Conservation (phyloP, 352 stramenopile species). For the Globisporangium paddicum region DNA sequence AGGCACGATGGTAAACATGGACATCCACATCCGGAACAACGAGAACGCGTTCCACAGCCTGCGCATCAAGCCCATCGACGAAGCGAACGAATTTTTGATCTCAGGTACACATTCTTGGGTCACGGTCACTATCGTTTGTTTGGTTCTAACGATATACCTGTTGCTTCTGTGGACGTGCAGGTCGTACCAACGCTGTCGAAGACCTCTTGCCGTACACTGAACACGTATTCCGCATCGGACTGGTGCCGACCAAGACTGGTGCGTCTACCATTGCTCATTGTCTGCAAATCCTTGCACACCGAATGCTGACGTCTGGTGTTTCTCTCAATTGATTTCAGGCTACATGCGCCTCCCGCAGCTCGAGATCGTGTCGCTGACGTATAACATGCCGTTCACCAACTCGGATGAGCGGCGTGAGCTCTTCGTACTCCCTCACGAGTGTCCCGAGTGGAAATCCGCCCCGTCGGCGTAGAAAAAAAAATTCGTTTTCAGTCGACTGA, state of each 20-base stretch:
- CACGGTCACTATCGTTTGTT: too few relatives aligned
- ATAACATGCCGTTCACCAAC: constrained; percentile 60
- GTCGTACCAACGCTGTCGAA: constrained; percentile 66
- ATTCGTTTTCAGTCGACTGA: background rate
- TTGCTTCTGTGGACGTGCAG: constrained; percentile 17
- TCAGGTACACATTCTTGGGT: constrained; percentile 26
- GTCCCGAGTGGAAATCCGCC: constrained; percentile 36
- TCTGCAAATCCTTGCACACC: background rate
- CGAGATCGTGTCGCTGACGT: constrained; percentile 73
- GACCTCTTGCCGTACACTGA: constrained; percentile 71
- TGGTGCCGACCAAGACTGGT: constrained; percentile 80
- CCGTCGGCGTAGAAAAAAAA: background rate
- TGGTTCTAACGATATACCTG: background rate
- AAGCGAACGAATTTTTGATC: constrained; percentile 73
- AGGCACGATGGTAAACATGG: constrained; percentile 45
- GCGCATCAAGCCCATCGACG: constrained; percentile 62
- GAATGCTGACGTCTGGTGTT: constrained; percentile 10
- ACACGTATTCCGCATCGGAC: constrained; percentile 52
- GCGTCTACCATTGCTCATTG: background rate
- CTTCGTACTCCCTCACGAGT: constrained; percentile 67
- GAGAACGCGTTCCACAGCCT: constrained; percentile 65
- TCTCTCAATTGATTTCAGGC: constrained; percentile 23
- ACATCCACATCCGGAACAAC: constrained; percentile 70
- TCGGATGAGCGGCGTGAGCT: constrained; percentile 68
- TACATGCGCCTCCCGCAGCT: constrained; percentile 66